Base-by-base conservation (phyloP, 139 green algal genomes). In the Zygnema cylindricum region DNA sequence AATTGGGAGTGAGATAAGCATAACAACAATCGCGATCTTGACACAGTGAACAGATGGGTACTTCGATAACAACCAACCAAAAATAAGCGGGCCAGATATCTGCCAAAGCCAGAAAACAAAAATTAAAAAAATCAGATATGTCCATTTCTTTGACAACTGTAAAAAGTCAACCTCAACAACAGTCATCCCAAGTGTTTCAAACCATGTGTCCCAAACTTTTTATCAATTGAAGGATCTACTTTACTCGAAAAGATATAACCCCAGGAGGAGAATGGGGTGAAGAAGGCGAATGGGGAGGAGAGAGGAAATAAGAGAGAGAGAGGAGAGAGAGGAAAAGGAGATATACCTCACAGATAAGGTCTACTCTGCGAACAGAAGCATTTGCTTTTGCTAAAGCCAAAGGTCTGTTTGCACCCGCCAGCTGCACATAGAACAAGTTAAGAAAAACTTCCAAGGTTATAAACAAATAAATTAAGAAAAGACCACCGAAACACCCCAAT, bases 381-480 rank as follows among this genome's bases (percentile, higher is more conserved):
- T 91, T 91, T 30, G 87, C 87, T 1, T 91, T 93, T 1, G 87
- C 87, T 49, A 91, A 41, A 43, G 90, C 89, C 21, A 91, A 77
- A 30, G 87, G 87, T 3, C 88, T 86, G 40, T 92, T 93, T n/a
- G 38, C 3, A 3, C 87, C 87, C 23, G 81, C 87, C 87, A 91
- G 36, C 69, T 92, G 86, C 36, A n/a, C n/a, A n/a, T n/a, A n/a
- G n/a, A 79, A 16, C 11, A 79, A 79, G 11, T 7, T 30, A 16
- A 7, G 11, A 7, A 79, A 79, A 43, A 54, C 71, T 40, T n/a
- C 71, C 7, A 25, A 43, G 11, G 21, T 23, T 40, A 7, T 23
- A 79, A 79, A 25, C 36, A 79, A 25, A 73, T 35, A 73, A 30
- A 73, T 25, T 35, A 73, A 73, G 57, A 30, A 73, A 73, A n/a